Conservation (phyloP, 2,329 filamentous ascomycete genomes). For the Sclerotinia sclerotiorum region DNA sequence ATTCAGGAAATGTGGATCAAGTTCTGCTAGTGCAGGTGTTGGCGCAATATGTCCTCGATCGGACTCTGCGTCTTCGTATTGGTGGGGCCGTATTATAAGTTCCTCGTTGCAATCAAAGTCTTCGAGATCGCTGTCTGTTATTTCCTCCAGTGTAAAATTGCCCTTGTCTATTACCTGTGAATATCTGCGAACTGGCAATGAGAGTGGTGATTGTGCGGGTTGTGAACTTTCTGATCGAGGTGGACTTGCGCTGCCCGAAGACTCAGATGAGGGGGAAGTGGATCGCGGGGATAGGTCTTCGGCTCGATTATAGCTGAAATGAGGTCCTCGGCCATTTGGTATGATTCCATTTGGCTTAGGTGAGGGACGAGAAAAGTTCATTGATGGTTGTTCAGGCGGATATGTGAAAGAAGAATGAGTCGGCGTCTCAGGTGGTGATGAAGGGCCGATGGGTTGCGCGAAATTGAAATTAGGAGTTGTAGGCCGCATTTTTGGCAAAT, state of each 20-base stretch:
- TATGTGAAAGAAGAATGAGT: constrained; percentile 42
- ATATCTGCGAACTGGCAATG: constrained; percentile 24
- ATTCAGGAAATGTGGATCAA: constrained; percentile 31
- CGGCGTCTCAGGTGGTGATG: constrained; percentile 51
- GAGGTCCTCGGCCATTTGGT: constrained; percentile 41
- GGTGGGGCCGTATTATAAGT: constrained; percentile 38
- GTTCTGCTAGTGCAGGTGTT: constrained; percentile 26
- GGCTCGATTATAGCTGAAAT: constrained; percentile 41
- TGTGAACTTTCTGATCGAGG: constrained; percentile 36
- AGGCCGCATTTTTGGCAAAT: constrained; percentile 42
- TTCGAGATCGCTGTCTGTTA: constrained; percentile 36
- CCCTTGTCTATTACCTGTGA: constrained; percentile 29
- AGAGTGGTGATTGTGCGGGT: constrained; percentile 23
- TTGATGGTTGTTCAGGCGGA: constrained; percentile 33
- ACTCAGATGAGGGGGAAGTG: constrained; percentile 37
- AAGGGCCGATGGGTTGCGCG: constrained; percentile 43
- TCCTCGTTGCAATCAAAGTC: constrained; percentile 36
- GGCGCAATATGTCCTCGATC: constrained; percentile 32
- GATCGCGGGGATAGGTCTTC: constrained; percentile 46
- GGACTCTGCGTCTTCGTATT: constrained; percentile 41
- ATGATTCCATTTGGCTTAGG: constrained; percentile 45
- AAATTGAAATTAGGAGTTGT: constrained; percentile 47
- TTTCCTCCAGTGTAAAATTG: constrained; percentile 40
- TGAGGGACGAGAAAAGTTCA: constrained; percentile 32
- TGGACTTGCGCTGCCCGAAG: constrained; percentile 32